Evolutionary conservation across 805 yeast species (phyloP), one percentile per base, ranked within the genome.

Genomic region (Vanderwaltozyma yarrowii): DNA sequence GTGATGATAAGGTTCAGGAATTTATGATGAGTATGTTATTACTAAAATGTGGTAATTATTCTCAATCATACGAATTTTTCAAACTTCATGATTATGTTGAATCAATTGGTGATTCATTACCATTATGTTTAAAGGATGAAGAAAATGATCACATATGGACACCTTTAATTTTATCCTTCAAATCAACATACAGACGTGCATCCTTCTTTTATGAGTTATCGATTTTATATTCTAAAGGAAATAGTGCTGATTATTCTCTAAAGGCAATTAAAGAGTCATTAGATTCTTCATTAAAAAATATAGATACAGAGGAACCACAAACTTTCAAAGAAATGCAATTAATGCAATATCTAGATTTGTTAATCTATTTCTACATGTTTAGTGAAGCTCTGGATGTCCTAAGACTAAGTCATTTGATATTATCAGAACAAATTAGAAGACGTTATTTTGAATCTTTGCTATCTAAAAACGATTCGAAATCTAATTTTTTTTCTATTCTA

Each of bases 331-430:
- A 43, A 15, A 43, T 31, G 0, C 64, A 59, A 32, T 44, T 54
- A 33, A 39, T 40, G n/a, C 57, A 53, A 30, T 49, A 55, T 36
- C 38, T 59, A 20, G 46, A 53, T 20, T 44, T 50, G 14, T 41
- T 59, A 15, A 45, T 54, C 20, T 39, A 50, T 9, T 57, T 57
- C 30, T 31, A 44, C 15, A 40, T 53, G 39, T 54, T 40, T 39
- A 43, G 47, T 20, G 64, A 59, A 38, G 52, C 54, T 5, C 28
- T 59, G 12, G 61, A 58, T 41, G 57, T 59, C 8, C 35, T 59
- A 33, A 47, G 56, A 25, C 42, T 54, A 28, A 50, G 58, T 25
- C 58, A 52, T 33, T 42, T 44, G 9, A 45, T 42, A 13, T 36
- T 57, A n/a, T 30, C 50, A 5, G 37, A 36, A 2, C 44, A 43